phyloP scores from a whole-genome alignment of 2,329 filamentous ascomycete species.

The Colletotrichum sp. region DNA sequence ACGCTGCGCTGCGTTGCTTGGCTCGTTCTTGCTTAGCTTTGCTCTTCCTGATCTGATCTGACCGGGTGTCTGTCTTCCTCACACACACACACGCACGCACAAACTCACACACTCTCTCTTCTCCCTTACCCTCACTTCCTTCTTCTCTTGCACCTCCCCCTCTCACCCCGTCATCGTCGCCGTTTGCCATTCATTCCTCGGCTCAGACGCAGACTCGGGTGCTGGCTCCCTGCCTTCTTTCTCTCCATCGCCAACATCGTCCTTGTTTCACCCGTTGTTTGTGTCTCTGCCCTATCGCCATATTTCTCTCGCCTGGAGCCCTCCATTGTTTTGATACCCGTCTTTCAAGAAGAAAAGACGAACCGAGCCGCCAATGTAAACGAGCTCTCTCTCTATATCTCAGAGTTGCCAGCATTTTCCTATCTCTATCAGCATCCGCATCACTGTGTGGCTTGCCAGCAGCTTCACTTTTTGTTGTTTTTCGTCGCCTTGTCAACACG shows the following conservation, averaged over 20 bases:
- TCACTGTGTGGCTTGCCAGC: not conserved
- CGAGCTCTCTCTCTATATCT: not conserved
- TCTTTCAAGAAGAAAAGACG: not conserved
- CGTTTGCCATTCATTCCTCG: slow-evolving; percentile 18
- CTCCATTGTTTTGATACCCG: slow-evolving; percentile 12
- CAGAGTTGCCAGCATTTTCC: not conserved
- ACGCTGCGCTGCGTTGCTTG: not conserved
- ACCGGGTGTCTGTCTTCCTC: not conserved
- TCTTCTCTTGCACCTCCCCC: not conserved
- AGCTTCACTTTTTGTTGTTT: not conserved
- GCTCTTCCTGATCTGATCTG: not conserved
- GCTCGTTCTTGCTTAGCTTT: not conserved
- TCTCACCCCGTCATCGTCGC: not conserved
- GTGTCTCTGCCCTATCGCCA: not conserved
- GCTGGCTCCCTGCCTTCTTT: not conserved
- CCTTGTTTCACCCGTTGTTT: not conserved
- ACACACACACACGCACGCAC: not conserved
- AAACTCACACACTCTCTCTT: not conserved
- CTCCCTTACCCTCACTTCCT: not conserved
- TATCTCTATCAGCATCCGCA: not conserved
- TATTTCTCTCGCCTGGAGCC: not conserved
- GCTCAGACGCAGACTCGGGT: slow-evolving; percentile 4
- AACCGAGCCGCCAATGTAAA: not conserved
- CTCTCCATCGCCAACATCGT: slow-evolving; percentile 6
- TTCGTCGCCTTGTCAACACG: not conserved